These are phyloP conservation scores for Syzygium syzygioides DNA, from an alignment of 441 rosid genomes.

Conservation along the genomic window DNA sequence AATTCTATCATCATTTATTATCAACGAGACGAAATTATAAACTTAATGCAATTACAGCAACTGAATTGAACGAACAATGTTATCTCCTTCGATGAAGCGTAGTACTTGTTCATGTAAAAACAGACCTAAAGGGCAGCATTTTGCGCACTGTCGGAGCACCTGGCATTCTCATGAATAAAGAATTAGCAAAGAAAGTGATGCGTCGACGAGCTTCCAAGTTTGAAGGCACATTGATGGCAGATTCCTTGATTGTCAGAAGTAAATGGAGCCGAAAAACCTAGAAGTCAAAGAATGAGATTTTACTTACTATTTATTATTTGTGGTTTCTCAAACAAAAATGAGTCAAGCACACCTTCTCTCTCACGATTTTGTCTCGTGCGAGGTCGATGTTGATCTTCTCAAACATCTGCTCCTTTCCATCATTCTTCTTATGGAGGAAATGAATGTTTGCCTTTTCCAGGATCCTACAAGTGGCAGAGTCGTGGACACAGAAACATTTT, in stretches of 20 bases:
- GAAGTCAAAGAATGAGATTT: constrained; percentile 13
- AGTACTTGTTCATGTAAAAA: neutral
- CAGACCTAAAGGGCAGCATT: constrained; percentile 92
- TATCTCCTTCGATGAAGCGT: neutral
- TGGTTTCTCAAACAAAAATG: neutral
- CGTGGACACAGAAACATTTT: constrained; percentile 6
- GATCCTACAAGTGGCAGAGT: constrained; percentile 36
- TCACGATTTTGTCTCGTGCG: constrained; percentile 31
- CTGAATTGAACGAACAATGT: neutral
- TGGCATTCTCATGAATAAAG: constrained; percentile 94
- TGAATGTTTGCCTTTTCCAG: constrained; percentile 38
- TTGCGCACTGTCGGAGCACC: constrained; percentile 83
- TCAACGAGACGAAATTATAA: neutral
- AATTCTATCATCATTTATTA: neutral
- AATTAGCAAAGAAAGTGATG: constrained; percentile 94
- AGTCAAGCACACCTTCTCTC: constrained; percentile 54
- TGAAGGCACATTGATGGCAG: constrained; percentile 91
- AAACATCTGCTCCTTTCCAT: constrained; percentile 63
- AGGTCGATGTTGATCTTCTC: constrained; percentile 48
- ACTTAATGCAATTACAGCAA: neutral
- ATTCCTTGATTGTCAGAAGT: constrained; percentile 89
- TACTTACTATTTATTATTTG: neutral
- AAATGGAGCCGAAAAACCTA: constrained; percentile 77
- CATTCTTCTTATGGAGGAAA: constrained; percentile 13
- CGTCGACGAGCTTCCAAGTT: constrained; percentile 97